Percentiles rank a stretch among this genome's conserved stretches.
phyloP scores from a whole-genome alignment of 306 rosid genomes.

The Begonia fuchsioides region DNA sequence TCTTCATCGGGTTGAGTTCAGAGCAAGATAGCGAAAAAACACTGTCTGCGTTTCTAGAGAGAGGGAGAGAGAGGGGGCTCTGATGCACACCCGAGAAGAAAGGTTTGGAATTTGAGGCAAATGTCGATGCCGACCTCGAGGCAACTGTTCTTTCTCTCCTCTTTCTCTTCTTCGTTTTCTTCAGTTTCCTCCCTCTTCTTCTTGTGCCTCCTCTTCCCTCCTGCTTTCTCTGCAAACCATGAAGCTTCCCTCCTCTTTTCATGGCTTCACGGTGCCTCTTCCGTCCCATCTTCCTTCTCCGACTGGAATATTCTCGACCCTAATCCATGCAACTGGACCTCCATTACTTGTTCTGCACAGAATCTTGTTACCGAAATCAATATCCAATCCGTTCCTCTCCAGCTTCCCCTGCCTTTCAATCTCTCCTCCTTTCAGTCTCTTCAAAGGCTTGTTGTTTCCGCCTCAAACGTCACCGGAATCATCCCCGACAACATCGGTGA shows the following conservation, averaged over 20 bases:
- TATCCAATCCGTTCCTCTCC: constrained; percentile 38
- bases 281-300: constrained; percentile 20
- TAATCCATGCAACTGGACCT: constrained; percentile 61
- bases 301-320: constrained; percentile 41
- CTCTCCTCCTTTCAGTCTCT: constrained; percentile 41
- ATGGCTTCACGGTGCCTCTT: constrained; percentile 41
- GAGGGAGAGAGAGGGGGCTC: constrained; percentile 3
- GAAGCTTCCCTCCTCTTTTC: constrained; percentile 42
- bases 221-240: constrained; percentile 23
- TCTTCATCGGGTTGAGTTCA: background rate
- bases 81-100: constrained; percentile 15
- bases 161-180: constrained; percentile 5
- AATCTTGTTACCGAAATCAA: constrained; percentile 40
- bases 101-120: constrained; percentile 23
- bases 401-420: constrained; percentile 51
- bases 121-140: constrained; percentile 18
- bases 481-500: constrained; percentile 43
- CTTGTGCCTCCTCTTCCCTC: constrained; percentile 4
- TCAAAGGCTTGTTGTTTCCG: constrained; percentile 46
- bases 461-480: constrained; percentile 46
- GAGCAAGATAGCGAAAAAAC: background rate
- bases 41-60: background rate
- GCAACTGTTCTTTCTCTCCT: constrained; percentile 7
- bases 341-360: constrained; percentile 48
- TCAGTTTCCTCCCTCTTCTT: constrained; percentile 4